phyloP scores from a whole-genome alignment of 768 basidiomycete species.

The Podaxis sp. region DNA sequence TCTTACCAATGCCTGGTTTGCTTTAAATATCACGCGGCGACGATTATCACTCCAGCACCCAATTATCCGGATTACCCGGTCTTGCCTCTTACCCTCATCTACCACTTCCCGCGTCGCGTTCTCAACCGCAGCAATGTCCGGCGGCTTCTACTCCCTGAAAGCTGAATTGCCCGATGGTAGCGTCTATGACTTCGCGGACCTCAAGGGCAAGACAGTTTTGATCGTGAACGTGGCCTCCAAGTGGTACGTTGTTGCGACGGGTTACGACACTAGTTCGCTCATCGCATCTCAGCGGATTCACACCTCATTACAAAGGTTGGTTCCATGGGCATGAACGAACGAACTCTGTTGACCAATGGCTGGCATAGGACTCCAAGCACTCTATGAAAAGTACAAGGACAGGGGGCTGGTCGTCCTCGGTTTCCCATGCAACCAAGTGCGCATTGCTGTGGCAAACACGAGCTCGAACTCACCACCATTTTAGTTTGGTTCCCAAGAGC shows the following conservation, averaged over 20 bases:
- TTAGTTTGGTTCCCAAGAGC: constrained; percentile 86
- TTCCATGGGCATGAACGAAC: not conserved
- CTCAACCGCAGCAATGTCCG: constrained; percentile 10
- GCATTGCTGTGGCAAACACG: constrained; percentile 14
- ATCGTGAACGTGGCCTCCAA: constrained; percentile 78
- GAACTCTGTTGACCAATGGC: not conserved
- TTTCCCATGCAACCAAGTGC: constrained; percentile 88
- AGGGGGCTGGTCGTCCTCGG: constrained; percentile 77
- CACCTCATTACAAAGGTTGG: constrained; percentile 73
- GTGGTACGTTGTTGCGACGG: constrained; percentile 47
- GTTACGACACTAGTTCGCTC: not conserved
- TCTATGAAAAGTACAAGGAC: constrained; percentile 82
- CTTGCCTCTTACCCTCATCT: constrained; percentile 5
- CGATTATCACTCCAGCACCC: not conserved
- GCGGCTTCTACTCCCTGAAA: constrained; percentile 67
- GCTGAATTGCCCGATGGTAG: constrained; percentile 58
- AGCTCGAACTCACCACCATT: not conserved
- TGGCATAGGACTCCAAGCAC: constrained; percentile 65
- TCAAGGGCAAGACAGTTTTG: constrained; percentile 77
- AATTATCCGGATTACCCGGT: not conserved
- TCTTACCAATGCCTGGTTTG: constrained; percentile 27
- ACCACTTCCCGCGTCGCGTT: not conserved
- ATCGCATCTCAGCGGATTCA: constrained; percentile 62
- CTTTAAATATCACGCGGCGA: constrained; percentile 21
- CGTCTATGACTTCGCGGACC: constrained; percentile 59